Evolutionary conservation across 192 early-diverging fungal genomes (phyloP).

Genomic region (Ambispora gerdemannii): DNA sequence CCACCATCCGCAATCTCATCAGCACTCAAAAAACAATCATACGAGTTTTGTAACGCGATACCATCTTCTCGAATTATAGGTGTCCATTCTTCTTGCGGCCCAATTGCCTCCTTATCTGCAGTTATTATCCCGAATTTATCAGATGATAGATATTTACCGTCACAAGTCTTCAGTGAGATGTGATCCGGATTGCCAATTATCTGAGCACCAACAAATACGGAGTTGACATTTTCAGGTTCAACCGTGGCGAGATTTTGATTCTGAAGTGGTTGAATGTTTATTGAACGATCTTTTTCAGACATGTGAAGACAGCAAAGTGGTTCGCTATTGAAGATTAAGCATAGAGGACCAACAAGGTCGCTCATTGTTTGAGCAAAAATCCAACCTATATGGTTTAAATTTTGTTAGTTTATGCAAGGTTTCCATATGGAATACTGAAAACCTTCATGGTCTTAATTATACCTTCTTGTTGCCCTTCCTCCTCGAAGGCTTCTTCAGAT

Average conservation of each 20-base stretch:
- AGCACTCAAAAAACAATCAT: constrained; percentile 64
- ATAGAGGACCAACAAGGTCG: constrained; percentile 68
- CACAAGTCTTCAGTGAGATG: constrained; percentile 58
- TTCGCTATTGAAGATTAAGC: constrained; percentile 63
- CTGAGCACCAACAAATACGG: constrained; percentile 67
- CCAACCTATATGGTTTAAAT: constrained; percentile 52
- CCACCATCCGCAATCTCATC: constrained; percentile 56
- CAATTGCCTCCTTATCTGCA: constrained; percentile 69
- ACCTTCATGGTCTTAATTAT: not conserved
- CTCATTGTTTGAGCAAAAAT: constrained; percentile 52
- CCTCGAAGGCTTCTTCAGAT: constrained; percentile 42
- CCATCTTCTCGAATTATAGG: constrained; percentile 54
- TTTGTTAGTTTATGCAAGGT: not conserved
- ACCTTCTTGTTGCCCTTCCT: constrained; percentile 30
- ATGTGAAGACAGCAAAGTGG: constrained; percentile 50
- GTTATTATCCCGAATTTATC: constrained; percentile 81
- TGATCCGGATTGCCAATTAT: constrained; percentile 54
- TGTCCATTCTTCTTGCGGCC: constrained; percentile 77
- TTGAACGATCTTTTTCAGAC: constrained; percentile 29
- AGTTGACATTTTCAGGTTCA: constrained; percentile 54
- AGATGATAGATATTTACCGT: constrained; percentile 64
- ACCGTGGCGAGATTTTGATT: constrained; percentile 18
- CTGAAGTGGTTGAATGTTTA: not conserved
- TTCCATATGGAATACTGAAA: too few relatives aligned
- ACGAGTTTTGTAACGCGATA: constrained; percentile 58